phyloP scores from a whole-genome alignment of 2,329 filamentous ascomycete species.

The Zalaria sp. region DNA sequence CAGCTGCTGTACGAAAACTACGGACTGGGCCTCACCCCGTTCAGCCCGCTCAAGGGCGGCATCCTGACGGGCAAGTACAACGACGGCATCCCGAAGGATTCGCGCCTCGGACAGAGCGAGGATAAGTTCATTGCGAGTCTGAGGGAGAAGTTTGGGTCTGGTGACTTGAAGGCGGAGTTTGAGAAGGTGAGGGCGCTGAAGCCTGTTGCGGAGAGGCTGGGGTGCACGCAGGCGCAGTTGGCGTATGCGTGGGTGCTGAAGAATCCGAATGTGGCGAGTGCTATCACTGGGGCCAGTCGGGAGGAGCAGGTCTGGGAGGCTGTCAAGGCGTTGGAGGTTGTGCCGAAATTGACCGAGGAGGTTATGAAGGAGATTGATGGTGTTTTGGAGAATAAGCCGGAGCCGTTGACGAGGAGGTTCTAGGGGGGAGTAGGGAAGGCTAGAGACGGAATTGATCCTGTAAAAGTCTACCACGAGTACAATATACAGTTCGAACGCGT shows the following conservation, averaged over 20 bases:
- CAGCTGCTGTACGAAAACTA: constrained; percentile 45
- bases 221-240: constrained; percentile 35
- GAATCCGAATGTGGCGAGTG: constrained; percentile 16
- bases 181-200: constrained; percentile 36
- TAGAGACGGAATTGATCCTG: no score
- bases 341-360: constrained; percentile 28
- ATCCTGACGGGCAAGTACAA: constrained; percentile 56
- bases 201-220: constrained; percentile 50
- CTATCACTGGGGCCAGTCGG: constrained; percentile 19
- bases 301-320: constrained; percentile 26
- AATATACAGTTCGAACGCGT: no score
- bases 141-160: constrained; percentile 35
- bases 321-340: constrained; percentile 28
- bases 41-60: constrained; percentile 45
- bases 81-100: constrained; percentile 44
- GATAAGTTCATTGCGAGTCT: constrained; percentile 45
- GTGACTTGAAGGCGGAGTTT: constrained; percentile 6
- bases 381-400: constrained; percentile 19
- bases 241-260: constrained; percentile 22
- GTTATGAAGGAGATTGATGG: constrained; percentile 28
- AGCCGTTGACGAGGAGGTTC: constrained; percentile 6
- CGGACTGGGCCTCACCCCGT: constrained; percentile 49
- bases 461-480: no score
- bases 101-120: constrained; percentile 41
- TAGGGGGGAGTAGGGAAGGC: background rate